A percentile compares a stretch with the other conserved stretches of the same genome.
These are phyloP conservation scores for Salix udensis DNA, from an alignment of 345 rosid genomes.

Conservation along the genomic window DNA sequence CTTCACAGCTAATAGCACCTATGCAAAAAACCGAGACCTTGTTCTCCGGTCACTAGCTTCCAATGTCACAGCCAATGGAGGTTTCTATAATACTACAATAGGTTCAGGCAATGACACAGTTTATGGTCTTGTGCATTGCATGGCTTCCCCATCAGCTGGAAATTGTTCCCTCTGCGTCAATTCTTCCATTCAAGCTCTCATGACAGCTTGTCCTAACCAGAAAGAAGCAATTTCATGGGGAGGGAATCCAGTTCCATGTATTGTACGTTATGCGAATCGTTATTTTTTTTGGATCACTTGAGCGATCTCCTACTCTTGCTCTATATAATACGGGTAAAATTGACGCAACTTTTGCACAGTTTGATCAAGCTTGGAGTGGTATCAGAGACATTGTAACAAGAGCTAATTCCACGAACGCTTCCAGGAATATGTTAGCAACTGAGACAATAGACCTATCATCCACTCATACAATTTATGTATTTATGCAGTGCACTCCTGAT, in stretches of 20 bases:
- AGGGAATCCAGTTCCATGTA: conserved; percentile 5
- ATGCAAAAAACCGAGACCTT: background rate
- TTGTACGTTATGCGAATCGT: conserved; percentile 22
- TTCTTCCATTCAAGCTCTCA: background rate
- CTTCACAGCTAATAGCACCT: background rate
- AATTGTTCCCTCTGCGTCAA: conserved; percentile 22
- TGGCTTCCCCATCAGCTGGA: background rate
- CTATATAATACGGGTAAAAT: too few relatives aligned
- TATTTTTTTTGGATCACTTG: conserved; percentile 13
- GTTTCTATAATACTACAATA: conserved; percentile 19
- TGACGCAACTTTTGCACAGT: background rate
- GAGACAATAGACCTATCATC: background rate
- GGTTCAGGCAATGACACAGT: conserved; percentile 21
- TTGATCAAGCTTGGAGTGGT: conserved; percentile 10
- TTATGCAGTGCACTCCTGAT: conserved; percentile 34
- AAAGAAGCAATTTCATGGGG: conserved; percentile 26
- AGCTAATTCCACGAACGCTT: conserved; percentile 24
- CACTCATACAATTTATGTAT: conserved; percentile 8
- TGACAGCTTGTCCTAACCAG: conserved; percentile 17
- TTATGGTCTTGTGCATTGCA: conserved; percentile 19
- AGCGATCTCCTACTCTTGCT: background rate
- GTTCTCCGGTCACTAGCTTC: conserved; percentile 18
- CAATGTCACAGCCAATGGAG: conserved; percentile 12
- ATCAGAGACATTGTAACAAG: conserved; percentile 9
- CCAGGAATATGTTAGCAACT: conserved; percentile 8